Conservation (phyloP, 768 basidiomycete genomes). For the Termitomyces sp. region DNA sequence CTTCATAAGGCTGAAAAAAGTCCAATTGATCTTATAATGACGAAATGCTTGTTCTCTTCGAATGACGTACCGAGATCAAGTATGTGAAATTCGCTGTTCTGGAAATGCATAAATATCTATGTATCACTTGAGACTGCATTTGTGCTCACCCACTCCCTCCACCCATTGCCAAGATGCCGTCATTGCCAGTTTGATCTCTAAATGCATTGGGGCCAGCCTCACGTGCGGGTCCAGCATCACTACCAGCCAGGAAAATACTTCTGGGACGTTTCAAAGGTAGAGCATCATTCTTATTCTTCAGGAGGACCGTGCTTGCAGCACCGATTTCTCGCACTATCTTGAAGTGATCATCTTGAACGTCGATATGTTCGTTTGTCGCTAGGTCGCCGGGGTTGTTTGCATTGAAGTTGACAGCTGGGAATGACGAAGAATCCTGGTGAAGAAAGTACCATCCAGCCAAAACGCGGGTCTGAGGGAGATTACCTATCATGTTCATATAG, state of each 20-base stretch:
- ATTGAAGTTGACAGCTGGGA: conserved; percentile 71
- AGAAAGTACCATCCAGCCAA: conserved; percentile 69
- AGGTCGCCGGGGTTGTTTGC: conserved; percentile 51
- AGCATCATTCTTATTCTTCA: conserved; percentile 63
- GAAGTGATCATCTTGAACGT: conserved; percentile 70
- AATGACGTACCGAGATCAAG: conserved; percentile 57
- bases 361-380: conserved; percentile 55
- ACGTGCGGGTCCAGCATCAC: conserved; percentile 57
- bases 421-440: conserved; percentile 58
- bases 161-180: conserved; percentile 83
- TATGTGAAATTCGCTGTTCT: conserved; percentile 80
- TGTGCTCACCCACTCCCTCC: conserved; percentile 55
- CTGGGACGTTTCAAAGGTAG: conserved; percentile 60
- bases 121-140: conserved; percentile 23
- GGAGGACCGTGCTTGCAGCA: conserved; percentile 65
- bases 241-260: conserved; percentile 60
- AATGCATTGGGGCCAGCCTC: conserved; percentile 69
- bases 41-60: background rate
- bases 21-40: background rate
- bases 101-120: conserved; percentile 25
- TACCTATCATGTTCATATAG: background rate
- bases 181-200: conserved; percentile 53
- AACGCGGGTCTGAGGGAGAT: conserved; percentile 56
- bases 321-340: conserved; percentile 70
- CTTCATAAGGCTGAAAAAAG: conserved; percentile 64